Percentiles rank a stretch among this genome's conserved stretches.
phyloP scores from a whole-genome alignment of 2,329 filamentous ascomycete genomes.

The Colletotrichum sp. region DNA sequence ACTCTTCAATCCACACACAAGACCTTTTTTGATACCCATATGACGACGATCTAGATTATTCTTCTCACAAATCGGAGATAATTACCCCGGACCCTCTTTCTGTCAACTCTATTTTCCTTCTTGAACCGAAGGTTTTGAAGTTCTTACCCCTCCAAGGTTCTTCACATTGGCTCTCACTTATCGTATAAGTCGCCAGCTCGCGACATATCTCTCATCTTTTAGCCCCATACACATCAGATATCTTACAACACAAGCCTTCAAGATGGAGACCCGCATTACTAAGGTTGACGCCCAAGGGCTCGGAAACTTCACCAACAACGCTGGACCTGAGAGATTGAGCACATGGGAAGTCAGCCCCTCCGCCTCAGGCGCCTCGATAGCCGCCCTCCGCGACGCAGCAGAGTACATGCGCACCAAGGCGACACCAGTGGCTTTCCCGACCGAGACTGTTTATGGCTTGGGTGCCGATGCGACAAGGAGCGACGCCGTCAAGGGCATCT shows the following conservation, averaged over 20 bases:
- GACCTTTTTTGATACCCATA: constrained; percentile 17
- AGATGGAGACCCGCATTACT: constrained; percentile 47
- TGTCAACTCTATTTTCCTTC: background rate
- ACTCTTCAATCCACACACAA: constrained; percentile 1
- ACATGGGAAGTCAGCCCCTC: constrained; percentile 45
- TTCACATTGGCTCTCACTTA: constrained; percentile 6
- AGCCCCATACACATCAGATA: background rate
- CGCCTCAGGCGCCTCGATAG: constrained; percentile 34
- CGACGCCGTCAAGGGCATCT: constrained; percentile 87
- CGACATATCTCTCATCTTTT: background rate
- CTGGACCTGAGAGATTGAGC: constrained; percentile 38
- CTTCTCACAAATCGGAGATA: background rate
- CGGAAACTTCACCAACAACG: constrained; percentile 36
- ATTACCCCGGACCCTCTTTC: constrained; percentile 8
- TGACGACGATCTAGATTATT: background rate
- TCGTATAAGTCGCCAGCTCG: constrained; percentile 18
- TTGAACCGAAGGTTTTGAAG: background rate
- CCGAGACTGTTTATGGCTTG: constrained; percentile 95
- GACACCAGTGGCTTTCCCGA: constrained; percentile 90
- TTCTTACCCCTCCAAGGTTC: background rate
- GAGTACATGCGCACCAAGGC: constrained; percentile 67
- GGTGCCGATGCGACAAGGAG: constrained; percentile 94
- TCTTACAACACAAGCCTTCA: background rate
- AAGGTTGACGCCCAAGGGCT: constrained; percentile 36
- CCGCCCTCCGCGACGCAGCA: constrained; percentile 67